Evolutionary conservation across 179 eudicot genomes (phyloP), one percentile per base, ranked within the genome.

Genomic region (Beta lomatogona): DNA sequence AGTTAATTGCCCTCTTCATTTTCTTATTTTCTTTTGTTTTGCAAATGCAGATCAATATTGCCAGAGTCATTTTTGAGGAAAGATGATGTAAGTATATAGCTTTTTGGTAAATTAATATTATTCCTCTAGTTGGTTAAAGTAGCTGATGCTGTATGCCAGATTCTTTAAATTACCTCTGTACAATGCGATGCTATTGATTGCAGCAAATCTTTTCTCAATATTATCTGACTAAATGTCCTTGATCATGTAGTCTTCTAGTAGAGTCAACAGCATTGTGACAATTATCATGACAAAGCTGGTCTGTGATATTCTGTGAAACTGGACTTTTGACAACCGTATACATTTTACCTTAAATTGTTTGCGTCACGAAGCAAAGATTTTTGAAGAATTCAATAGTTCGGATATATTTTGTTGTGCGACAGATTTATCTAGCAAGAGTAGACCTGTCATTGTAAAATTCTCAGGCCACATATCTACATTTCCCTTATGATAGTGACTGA

Each of bases 21-120:
- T 59, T 22, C 45, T 16, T 28, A 44, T 21, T 3, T 19, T 44
- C n/a, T 14, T 79, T 53, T 41, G 61, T 78, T 69, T 41, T 85
- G 22, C 64, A 14, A 64, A 59, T 83, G 85, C 90, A 89, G 94
- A 91, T 86, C 78, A 61, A 10, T 87, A 45, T 48, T 88, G 74
- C 97, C 91, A 1, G 98, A 94, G 81, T 87, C 94, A 60, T 67
- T 93, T 52, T 84, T 93, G 65, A 89, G 97, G 83, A 86, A 90
- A 82, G 98, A 94, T 80, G 97, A 94, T 86, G 95, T 93, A 81
- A 92, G 96, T 67, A 76, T 9, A 60, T 82, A 81, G 73, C 69
- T 55, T 75, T 50, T 57, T 11, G 63, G 15, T 79, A 61, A 21
- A 16, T 48, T 71, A 21, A 48, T 3, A 1, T 22, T 57, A 2